Evolutionary conservation across 495 filamentous ascomycete species (phyloP), one percentile per base, ranked within the genome.

Genomic region (Penicillium lividum): DNA sequence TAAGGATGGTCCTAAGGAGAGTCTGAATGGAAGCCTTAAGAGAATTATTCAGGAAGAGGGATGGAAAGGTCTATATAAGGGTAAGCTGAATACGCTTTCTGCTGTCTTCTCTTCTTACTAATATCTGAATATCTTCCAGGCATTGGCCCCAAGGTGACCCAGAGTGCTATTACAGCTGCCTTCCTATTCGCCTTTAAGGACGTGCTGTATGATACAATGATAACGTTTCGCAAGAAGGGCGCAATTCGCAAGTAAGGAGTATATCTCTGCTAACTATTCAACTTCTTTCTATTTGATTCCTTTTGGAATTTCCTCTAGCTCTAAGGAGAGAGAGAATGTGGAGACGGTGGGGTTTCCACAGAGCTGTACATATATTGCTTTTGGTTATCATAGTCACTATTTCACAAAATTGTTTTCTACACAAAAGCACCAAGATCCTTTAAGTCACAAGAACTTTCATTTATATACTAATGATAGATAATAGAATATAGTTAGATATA

Each of bases 131-230:
- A 2, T 42, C 22, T 6, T 40, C 46, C 48, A 92, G 91, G 91
- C 25, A 96, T 99, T 72, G 91, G 87, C 29, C 90, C 94, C 31
- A 99, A 99, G 78, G 87, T 98, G 16, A 91, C 90, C 13, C 94
- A 98, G 77, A 96, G 92, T 72, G 94, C 97, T 8, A 83, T 98
- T 52, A 99, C 95, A 8, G 94, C 94, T 18, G 94, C 94, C 18
- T 94, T 96, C 73, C 79, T 99, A 54, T 99, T 99, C 69, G 93
- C 93, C 13, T 97, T 99, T 76, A 99, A 99, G 80, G 94, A 99
- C 75, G 91, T 86, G 4, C 68, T 91, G 9, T 91, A 89, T 72
- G 80, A 82, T 29, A 71, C 76, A 58, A 89, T 86, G 54, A 73
- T 87, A 9, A 75, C 78, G 6, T 74, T 83, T 25, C 72, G 86